Conservation (phyloP, 768 basidiomycete genomes). For the Trametes cubensis region DNA sequence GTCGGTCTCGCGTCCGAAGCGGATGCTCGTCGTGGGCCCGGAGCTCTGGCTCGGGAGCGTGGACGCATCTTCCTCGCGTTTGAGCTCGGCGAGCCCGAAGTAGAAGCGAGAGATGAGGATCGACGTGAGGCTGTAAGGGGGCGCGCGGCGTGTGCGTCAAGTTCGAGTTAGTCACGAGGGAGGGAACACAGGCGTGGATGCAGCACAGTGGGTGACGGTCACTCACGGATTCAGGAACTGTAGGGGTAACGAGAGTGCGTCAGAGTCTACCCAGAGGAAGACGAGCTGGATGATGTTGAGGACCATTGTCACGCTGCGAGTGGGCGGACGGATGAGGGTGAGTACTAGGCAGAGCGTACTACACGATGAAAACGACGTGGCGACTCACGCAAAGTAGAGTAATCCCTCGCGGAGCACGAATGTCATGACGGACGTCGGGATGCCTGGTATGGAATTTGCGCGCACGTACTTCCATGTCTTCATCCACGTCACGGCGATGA, state of each 20-base stretch:
- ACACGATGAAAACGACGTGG: background rate
- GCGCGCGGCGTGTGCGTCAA: too few species aligned
- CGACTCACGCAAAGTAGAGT: constrained; percentile 15
- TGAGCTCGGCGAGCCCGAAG: constrained; percentile 15
- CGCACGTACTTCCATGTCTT: constrained; percentile 17
- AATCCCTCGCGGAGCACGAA: constrained; percentile 20
- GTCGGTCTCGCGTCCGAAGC: background rate
- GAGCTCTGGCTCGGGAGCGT: constrained; percentile 2
- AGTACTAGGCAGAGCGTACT: background rate
- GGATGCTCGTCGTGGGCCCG: background rate
- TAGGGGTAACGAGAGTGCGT: constrained; percentile 2
- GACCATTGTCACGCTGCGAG: constrained; percentile 11
- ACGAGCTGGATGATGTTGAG: constrained; percentile 23
- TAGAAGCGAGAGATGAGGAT: constrained; percentile 25
- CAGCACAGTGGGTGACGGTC: background rate
- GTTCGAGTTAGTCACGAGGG: too few species aligned
- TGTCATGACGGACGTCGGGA: constrained; percentile 9
- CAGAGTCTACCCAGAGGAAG: constrained; percentile 6
- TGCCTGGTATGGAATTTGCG: background rate
- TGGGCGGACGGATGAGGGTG: background rate
- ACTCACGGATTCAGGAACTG: constrained; percentile 18
- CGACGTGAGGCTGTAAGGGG: constrained; percentile 14
- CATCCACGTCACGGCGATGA: constrained; percentile 23
- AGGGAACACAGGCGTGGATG: too few species aligned
- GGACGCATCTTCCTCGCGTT: background rate